These are phyloP conservation scores for Heritiera fomes DNA, from an alignment of 345 rosid species.

Conservation along the genomic window DNA sequence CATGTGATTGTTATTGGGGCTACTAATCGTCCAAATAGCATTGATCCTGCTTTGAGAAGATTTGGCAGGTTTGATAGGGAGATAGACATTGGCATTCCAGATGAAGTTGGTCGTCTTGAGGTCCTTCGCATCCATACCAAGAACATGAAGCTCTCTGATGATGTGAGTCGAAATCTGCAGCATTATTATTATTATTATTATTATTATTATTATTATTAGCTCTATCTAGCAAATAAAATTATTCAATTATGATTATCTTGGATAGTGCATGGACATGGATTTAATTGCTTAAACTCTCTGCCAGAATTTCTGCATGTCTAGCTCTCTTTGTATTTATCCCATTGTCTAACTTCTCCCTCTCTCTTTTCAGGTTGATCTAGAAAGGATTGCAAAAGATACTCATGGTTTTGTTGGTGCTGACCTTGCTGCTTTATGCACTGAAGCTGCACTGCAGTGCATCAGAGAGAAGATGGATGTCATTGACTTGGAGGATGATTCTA, in stretches of 20 bases:
- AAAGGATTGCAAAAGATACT: constrained; percentile 60
- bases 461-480: constrained; percentile 79
- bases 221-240: not conserved
- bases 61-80: constrained; percentile 57
- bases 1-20: constrained; percentile 56
- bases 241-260: not conserved
- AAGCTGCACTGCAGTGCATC: constrained; percentile 73
- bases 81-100: constrained; percentile 55
- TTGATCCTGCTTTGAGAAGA: constrained; percentile 54
- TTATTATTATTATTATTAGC: too few relatives aligned
- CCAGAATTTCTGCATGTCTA: not conserved
- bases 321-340: not conserved
- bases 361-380: constrained; percentile 52
- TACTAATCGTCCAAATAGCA: constrained; percentile 50
- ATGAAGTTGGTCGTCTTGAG: constrained; percentile 54
- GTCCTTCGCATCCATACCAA: constrained; percentile 57
- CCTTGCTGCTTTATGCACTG: constrained; percentile 72
- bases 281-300: not conserved
- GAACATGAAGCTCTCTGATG: constrained; percentile 54
- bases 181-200: too few relatives aligned
- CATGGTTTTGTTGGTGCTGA: constrained; percentile 70
- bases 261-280: not conserved
- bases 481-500: constrained; percentile 65
- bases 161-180: constrained; percentile 29
- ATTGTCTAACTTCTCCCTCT: not conserved